These are phyloP conservation scores for Komagataella pseudopastoris DNA, from an alignment of 805 yeast genomes.

Conservation along the genomic window DNA sequence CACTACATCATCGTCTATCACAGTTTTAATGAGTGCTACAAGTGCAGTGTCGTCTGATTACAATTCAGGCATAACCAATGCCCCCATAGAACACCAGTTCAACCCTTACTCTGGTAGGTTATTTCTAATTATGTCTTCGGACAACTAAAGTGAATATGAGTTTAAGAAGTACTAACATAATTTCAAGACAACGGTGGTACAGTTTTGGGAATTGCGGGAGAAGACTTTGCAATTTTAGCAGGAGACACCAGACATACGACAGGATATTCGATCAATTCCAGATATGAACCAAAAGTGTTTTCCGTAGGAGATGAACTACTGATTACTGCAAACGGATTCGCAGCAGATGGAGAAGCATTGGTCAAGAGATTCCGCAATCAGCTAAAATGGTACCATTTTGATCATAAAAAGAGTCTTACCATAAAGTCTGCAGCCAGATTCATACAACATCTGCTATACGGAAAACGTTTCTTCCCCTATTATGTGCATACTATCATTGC, in stretches of 20 bases:
- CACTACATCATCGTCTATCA: neutral
- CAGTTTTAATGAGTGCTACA: neutral
- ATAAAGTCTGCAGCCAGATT: slow-evolving; percentile 76
- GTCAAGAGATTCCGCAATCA: slow-evolving; percentile 58
- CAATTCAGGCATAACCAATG: slow-evolving; percentile 3
- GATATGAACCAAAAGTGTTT: slow-evolving; percentile 84
- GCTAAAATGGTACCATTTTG: slow-evolving; percentile 86
- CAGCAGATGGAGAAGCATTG: slow-evolving; percentile 87
- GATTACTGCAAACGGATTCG: slow-evolving; percentile 90
- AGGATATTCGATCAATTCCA: slow-evolving; percentile 86
- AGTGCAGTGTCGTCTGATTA: neutral
- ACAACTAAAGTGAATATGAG: neutral
- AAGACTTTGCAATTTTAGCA: slow-evolving; percentile 91
- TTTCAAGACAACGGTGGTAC: slow-evolving; percentile 83
- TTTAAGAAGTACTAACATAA: neutral
- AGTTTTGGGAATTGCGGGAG: slow-evolving; percentile 93
- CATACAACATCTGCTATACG: slow-evolving; percentile 80
- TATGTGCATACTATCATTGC: slow-evolving; percentile 92
- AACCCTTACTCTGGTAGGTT: slow-evolving; percentile 62
- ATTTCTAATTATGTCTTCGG: neutral
- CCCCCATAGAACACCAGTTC: slow-evolving; percentile 83
- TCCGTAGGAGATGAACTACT: slow-evolving; percentile 79
- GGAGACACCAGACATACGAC: slow-evolving; percentile 97
- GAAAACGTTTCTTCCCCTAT: slow-evolving; percentile 92
- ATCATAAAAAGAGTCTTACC: slow-evolving; percentile 61